Conservation (phyloP, 1,139 yeast genomes). For the Protomyces pachydermus region DNA sequence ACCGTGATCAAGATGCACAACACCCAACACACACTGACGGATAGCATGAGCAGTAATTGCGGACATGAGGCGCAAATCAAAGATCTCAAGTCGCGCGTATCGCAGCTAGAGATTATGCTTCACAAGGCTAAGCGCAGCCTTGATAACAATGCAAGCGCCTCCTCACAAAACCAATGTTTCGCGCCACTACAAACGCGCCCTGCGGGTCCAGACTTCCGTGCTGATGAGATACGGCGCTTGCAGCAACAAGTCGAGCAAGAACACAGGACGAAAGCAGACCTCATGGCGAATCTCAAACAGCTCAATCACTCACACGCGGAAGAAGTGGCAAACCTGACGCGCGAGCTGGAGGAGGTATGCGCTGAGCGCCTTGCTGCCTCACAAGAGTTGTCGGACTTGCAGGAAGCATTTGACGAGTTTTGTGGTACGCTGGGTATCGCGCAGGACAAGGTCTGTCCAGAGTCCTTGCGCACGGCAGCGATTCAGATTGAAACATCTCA, state of each 20-base stretch:
- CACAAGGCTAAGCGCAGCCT: conserved; percentile 16
- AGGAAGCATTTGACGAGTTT: conserved; percentile 7
- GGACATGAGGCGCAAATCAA: conserved; percentile 20
- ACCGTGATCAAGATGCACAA: too few species aligned
- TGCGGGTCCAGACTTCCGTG: neutral
- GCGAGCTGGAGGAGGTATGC: conserved; percentile 2
- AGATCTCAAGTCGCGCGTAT: conserved; percentile 23
- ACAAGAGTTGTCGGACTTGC: conserved; percentile 6
- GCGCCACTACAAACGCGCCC: neutral
- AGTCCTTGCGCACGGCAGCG: neutral
- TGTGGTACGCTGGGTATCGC: neutral
- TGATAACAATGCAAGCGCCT: neutral
- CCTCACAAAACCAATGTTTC: neutral
- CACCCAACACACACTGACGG: neutral
- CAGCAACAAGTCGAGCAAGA: conserved; percentile 10
- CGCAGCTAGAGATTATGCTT: conserved; percentile 21
- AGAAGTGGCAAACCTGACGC: neutral
- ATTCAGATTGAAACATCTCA: neutral
- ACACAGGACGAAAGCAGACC: conserved; percentile 12
- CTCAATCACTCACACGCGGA: conserved; percentile 3
- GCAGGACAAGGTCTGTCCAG: neutral
- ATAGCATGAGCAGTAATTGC: conserved; percentile 9
- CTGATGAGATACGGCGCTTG: conserved; percentile 5
- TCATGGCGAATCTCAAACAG: conserved; percentile 22
- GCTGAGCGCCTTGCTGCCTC: neutral